Percentiles rank a stretch among this genome's conserved stretches.
These are phyloP conservation scores for Malassezia restricta DNA, from an alignment of 1,284 basidiomycete species.

Conservation along the genomic window DNA sequence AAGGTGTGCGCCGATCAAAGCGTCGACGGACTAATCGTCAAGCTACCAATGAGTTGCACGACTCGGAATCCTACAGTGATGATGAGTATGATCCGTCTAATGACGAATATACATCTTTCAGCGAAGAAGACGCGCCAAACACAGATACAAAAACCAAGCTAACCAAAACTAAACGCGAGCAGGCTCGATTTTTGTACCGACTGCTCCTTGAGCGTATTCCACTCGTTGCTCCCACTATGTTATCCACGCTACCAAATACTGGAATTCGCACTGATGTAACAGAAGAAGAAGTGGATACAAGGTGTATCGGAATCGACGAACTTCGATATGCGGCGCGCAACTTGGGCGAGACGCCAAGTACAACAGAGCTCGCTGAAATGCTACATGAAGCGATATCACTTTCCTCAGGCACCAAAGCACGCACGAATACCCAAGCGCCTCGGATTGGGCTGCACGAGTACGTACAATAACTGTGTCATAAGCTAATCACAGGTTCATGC, in stretches of 20 bases:
- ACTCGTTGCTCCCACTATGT: neutral
- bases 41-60: neutral
- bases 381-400: constrained; percentile 5
- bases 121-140: neutral
- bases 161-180: neutral
- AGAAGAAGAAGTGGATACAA: neutral
- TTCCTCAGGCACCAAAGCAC: neutral
- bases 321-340: constrained; percentile 4
- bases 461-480: neutral
- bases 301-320: constrained; percentile 8
- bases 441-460: constrained; percentile 13
- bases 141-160: neutral
- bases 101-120: neutral
- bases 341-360: constrained; percentile 1
- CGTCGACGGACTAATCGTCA: neutral
- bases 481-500: neutral
- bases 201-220: constrained; percentile 12
- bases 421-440: neutral
- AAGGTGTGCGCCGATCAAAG: neutral
- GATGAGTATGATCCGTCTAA: neutral
- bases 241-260: neutral
- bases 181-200: constrained; percentile 2
- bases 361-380: constrained; percentile 10
- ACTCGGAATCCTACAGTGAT: neutral
- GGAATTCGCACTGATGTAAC: neutral